Percentiles rank a stretch among this genome's conserved stretches.
These are phyloP conservation scores for Pichia deserticola DNA, from an alignment of 805 yeast genomes.

Conservation along the genomic window DNA sequence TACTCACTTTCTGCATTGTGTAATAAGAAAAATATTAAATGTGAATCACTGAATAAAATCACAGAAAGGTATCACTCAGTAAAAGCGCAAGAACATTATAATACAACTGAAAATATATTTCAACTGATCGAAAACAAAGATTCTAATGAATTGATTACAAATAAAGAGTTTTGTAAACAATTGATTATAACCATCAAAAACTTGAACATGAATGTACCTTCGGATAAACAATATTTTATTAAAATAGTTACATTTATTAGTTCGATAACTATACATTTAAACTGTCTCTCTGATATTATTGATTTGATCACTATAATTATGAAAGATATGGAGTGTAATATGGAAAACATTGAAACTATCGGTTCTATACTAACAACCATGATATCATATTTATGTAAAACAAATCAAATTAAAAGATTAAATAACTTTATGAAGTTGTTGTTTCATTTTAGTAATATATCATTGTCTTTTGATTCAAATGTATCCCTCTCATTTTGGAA, in stretches of 20 bases:
- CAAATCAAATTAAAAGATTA: conserved; percentile 29
- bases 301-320: conserved; percentile 18
- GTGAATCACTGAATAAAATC: neutral
- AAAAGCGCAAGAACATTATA: neutral
- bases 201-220: neutral
- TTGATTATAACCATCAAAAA: conserved; percentile 1
- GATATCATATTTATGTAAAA: conserved; percentile 9
- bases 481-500: conserved; percentile 18
- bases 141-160: neutral
- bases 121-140: neutral
- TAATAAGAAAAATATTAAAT: neutral
- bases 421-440: conserved; percentile 40
- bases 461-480: conserved; percentile 8
- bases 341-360: conserved; percentile 1
- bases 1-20: neutral
- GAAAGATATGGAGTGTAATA: conserved; percentile 10
- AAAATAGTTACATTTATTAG: neutral
- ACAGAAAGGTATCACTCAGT: neutral
- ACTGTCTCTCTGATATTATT: conserved; percentile 5
- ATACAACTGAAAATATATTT: neutral
- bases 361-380: conserved; percentile 12
- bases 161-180: neutral
- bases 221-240: neutral
- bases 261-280: neutral
- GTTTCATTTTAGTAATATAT: conserved; percentile 33